Evolutionary conservation across 768 basidiomycete species (phyloP).

Genomic region (Lactifluus subvellereus): DNA sequence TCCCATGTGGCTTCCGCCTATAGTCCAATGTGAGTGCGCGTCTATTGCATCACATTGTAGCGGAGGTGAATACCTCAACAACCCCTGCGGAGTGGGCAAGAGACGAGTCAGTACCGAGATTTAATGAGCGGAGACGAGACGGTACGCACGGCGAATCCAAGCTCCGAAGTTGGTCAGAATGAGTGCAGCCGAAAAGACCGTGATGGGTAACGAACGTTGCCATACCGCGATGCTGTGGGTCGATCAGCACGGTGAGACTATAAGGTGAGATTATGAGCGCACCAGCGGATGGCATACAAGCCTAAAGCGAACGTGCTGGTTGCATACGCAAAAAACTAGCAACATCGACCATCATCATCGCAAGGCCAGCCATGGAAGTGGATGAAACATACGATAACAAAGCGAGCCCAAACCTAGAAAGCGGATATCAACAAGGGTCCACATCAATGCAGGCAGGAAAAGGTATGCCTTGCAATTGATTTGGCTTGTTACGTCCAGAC

Average conservation of each 20-base stretch:
- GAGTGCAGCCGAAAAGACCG: neutral
- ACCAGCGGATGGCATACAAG: constrained; percentile 19
- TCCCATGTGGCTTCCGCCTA: constrained; percentile 7
- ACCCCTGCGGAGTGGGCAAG: neutral
- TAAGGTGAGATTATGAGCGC: neutral
- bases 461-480: constrained; percentile 17
- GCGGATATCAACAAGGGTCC: neutral
- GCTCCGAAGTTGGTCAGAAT: constrained; percentile 3
- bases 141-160: constrained; percentile 18
- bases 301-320: constrained; percentile 12
- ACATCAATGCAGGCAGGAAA: no score
- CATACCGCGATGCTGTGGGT: constrained; percentile 16
- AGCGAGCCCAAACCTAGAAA: constrained; percentile 1
- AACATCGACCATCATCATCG: neutral
- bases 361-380: neutral
- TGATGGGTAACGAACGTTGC: constrained; percentile 2
- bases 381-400: constrained; percentile 6
- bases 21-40: neutral
- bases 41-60: neutral
- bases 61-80: neutral
- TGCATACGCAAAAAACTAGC: constrained; percentile 13
- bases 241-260: neutral
- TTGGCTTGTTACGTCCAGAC: constrained; percentile 8
- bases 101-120: neutral
- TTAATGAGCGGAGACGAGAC: neutral